Evolutionary conservation across 2,329 filamentous ascomycete genomes (phyloP), one percentile per base, ranked within the genome.

Genomic region (Colletotrichum sp.): DNA sequence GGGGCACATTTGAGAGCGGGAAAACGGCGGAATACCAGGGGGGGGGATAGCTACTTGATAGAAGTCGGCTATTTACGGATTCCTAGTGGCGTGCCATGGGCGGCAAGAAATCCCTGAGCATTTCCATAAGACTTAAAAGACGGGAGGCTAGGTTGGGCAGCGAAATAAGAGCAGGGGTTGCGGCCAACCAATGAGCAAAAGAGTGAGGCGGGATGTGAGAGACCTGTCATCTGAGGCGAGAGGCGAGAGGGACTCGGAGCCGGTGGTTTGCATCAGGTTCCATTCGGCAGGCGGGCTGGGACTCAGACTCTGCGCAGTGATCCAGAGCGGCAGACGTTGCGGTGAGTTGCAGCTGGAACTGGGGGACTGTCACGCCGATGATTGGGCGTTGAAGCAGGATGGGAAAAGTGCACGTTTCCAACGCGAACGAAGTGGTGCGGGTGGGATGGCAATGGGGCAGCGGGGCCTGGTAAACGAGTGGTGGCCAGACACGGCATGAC

Each of bases 401-500:
- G 44, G n/a, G 39, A 12, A 48, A 48, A n/a, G 39, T 48, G 39
- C 39, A n/a, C 9, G 19, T 48, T 48, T 48, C 39, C 19, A 48
- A 48, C 19, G 39, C 44, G 44, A 52, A 52, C n/a, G 44, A 52
- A 52, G 3, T 52, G 44, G 44, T 66, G 63, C 48, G 57, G 70
- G 25, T 25, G 63, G 70, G 57, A 22, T 60, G 19, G 13, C 19
- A 32, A 44, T 13, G 55, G 55, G 68, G 68, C 72, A 48, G 72
- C 65, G 65, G 68, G 60, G 32, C 13, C 8, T 19, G 32, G 34
- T 30, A 61, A 48, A 28, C 34, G 30, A 60, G 44, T 34, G 22
- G 36, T 55, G 60, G 55, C 72, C 60, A 67, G 72, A 72, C 72
- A 75, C 52, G 30, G 60, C 32, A 34, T 34, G 71, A 70, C 68